These are phyloP conservation scores for Knoxdaviesia proteae DNA, from an alignment of 2,329 filamentous ascomycete genomes.

Conservation along the genomic window DNA sequence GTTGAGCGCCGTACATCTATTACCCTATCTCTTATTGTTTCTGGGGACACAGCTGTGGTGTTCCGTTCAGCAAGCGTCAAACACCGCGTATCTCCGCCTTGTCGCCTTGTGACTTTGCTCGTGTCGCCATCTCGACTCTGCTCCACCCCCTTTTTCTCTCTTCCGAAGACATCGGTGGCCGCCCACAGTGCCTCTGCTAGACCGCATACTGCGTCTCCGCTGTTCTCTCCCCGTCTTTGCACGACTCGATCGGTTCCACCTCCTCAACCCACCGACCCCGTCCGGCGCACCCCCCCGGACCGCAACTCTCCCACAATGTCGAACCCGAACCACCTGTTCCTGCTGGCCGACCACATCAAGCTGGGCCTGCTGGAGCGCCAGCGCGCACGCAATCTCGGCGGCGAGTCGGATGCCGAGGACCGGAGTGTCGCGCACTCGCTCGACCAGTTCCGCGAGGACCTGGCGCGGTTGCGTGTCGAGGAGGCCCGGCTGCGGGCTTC, in stretches of 20 bases:
- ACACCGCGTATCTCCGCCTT: too few species aligned
- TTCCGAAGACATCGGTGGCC: too few species aligned
- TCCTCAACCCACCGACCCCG: not conserved
- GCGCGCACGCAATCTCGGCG: constrained; percentile 60
- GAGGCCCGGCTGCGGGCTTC: constrained; percentile 40
- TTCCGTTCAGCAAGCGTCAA: too few species aligned
- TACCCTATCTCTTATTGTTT: too few species aligned
- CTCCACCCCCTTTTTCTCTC: not conserved
- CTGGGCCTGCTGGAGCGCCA: constrained; percentile 83
- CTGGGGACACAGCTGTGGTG: too few species aligned
- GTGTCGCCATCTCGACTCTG: not conserved
- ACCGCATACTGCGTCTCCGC: too few species aligned
- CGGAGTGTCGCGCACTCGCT: constrained; percentile 75
- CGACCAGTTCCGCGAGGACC: constrained; percentile 64
- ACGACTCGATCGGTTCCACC: not conserved
- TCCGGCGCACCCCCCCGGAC: not conserved
- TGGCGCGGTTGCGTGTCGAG: constrained; percentile 48
- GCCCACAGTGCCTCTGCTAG: too few species aligned
- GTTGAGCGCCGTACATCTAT: too few species aligned
- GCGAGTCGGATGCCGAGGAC: constrained; percentile 65
- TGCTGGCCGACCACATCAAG: constrained; percentile 93
- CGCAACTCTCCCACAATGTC: constrained; percentile 19
- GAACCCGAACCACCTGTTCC: constrained; percentile 58
- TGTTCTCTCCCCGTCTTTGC: too few species aligned
- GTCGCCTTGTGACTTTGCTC: too few species aligned